Conservation (phyloP, 2,329 filamentous ascomycete genomes). For the Tolypocladium sp. region DNA sequence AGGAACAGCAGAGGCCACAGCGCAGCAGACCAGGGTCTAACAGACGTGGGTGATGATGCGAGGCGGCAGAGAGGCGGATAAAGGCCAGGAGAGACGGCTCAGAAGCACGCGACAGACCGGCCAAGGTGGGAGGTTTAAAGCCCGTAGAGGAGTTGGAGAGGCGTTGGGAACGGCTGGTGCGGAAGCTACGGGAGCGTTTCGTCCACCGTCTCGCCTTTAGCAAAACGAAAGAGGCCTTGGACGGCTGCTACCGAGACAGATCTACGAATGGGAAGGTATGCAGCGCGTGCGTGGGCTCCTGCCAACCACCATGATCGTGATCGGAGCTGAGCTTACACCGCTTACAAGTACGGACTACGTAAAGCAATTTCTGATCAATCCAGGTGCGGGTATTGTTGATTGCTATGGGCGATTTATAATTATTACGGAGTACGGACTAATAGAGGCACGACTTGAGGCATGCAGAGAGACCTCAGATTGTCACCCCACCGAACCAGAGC, state of each 20-base stretch:
- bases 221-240: not conserved
- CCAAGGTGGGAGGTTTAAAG: not conserved
- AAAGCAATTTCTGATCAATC: too few species aligned
- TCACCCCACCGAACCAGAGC: too few species aligned
- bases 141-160: not conserved
- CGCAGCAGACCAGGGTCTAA: not conserved
- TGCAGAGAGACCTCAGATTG: too few species aligned
- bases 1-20: not conserved
- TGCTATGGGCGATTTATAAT: too few species aligned
- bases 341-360: not conserved
- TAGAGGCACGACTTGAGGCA: too few species aligned
- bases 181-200: not conserved
- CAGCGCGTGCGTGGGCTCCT: not conserved
- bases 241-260: not conserved
- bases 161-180: not conserved
- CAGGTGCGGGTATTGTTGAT: too few species aligned
- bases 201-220: not conserved
- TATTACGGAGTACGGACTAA: too few species aligned
- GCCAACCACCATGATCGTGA: not conserved
- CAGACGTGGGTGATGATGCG: not conserved
- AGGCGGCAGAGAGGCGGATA: too few species aligned
- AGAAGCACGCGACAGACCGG: not conserved
- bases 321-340: not conserved
- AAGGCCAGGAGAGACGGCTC: not conserved
- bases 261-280: not conserved